Percentiles rank a stretch among this genome's conserved stretches.
phyloP scores from a whole-genome alignment of 164 flowering plant species.

The Magnolia officinalis region DNA sequence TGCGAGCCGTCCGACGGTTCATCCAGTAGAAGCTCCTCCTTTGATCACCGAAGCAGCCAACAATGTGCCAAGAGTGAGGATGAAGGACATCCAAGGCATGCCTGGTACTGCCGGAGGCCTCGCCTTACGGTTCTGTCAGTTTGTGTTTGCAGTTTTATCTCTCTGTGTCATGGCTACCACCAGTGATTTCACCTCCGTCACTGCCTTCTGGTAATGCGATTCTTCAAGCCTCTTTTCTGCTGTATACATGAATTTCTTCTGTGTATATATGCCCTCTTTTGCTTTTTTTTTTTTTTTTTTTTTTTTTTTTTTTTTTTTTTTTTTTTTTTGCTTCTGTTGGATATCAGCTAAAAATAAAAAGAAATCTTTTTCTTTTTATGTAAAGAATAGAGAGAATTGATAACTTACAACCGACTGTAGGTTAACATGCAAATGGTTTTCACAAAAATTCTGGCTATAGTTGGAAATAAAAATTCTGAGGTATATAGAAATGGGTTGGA shows the following conservation, averaged over 20 bases:
- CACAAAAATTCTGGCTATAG: too few species aligned
- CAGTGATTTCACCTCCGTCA: slow-evolving; percentile 72
- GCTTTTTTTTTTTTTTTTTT: too few species aligned
- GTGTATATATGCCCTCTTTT: background rate
- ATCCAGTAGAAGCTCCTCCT: slow-evolving; percentile 78
- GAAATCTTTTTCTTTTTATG: background rate
- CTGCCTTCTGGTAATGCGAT: slow-evolving; percentile 68
- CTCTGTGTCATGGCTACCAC: slow-evolving; percentile 73
- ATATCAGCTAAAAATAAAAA: background rate
- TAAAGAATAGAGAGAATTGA: background rate
- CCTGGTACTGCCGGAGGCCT: slow-evolving; percentile 79
- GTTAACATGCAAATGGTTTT: too few species aligned
- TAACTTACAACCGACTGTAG: too few species aligned
- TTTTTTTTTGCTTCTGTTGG: background rate
- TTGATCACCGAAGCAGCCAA: slow-evolving; percentile 28
- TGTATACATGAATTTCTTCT: background rate
- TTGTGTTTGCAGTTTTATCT: slow-evolving; percentile 52
- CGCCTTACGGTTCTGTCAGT: slow-evolving; percentile 52
- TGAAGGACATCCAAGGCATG: slow-evolving; percentile 89
- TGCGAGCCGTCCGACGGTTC: slow-evolving; percentile 75
- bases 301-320: too few species aligned
- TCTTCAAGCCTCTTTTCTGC: background rate
- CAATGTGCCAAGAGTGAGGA: slow-evolving; percentile 48
- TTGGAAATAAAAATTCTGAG: too few species aligned
- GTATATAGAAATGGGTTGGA: too few species aligned